A percentile compares a stretch with the other conserved stretches of the same genome.
Conservation (phyloP, 148 eudicot genomes). For the Rheum nobile region DNA sequence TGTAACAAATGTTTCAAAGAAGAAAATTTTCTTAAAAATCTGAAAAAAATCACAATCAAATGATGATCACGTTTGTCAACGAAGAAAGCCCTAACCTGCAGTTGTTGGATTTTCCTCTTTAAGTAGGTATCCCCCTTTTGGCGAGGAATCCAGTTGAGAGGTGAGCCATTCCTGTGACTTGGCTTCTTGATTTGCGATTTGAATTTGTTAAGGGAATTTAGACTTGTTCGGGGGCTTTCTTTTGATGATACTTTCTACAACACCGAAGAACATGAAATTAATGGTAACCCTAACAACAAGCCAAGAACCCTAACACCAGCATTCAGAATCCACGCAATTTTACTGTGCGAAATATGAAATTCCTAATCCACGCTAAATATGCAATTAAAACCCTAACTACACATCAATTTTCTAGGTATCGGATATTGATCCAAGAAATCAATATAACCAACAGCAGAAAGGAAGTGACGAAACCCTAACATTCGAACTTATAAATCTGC, state of each 20-base stretch:
- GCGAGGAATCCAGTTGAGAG: slow-evolving; percentile 87
- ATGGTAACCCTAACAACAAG: neutral
- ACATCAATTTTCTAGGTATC: neutral
- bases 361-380: neutral
- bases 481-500: neutral
- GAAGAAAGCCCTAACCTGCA: slow-evolving; percentile 36
- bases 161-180: slow-evolving; percentile 58
- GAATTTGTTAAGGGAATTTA: slow-evolving; percentile 34
- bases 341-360: neutral
- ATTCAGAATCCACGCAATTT: neutral
- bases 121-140: slow-evolving; percentile 74
- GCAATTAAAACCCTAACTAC: neutral
- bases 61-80: neutral
- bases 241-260: slow-evolving; percentile 46
- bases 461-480: slow-evolving; percentile 2
- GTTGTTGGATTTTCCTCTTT: slow-evolving; percentile 60
- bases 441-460: neutral
- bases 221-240: slow-evolving; percentile 42
- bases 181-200: slow-evolving; percentile 74
- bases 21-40: neutral
- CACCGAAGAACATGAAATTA: neutral
- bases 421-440: neutral
- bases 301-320: neutral
- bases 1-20: slow-evolving; percentile 13
- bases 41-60: neutral